Percentiles rank a stretch among this genome's conserved stretches.
These are phyloP conservation scores for Litchi chinensis DNA, from an alignment of 345 rosid genomes.

Conservation along the genomic window DNA sequence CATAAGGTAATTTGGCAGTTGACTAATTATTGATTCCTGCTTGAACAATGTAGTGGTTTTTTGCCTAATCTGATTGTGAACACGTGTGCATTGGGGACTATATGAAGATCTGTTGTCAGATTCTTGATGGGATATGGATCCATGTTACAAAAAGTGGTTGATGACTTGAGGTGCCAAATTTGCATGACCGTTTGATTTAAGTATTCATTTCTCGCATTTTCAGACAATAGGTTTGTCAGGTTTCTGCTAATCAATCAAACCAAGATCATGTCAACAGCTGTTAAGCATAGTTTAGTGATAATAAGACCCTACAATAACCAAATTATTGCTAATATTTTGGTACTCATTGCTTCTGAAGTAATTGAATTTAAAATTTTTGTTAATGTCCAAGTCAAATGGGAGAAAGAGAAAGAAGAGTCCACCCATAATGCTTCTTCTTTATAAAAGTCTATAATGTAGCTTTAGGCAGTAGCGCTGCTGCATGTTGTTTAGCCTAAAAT, in stretches of 20 bases:
- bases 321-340: background rate
- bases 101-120: conserved; percentile 1
- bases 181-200: background rate
- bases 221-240: background rate
- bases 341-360: background rate
- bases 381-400: background rate
- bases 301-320: background rate
- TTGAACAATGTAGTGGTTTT: background rate
- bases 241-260: background rate
- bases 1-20: conserved; percentile 13
- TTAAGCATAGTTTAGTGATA: background rate
- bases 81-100: conserved; percentile 8
- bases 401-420: background rate
- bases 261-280: background rate
- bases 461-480: background rate
- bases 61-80: conserved; percentile 7
- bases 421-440: no score
- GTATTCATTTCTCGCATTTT: background rate
- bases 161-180: background rate
- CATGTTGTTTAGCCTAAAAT: background rate
- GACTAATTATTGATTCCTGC: conserved; percentile 10
- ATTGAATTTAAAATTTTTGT: background rate
- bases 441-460: no score
- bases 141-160: background rate
- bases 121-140: background rate